Evolutionary conservation across 1,139 yeast species (phyloP), one percentile per base, ranked within the genome.

Genomic region (Geotrichum aggregatum): DNA sequence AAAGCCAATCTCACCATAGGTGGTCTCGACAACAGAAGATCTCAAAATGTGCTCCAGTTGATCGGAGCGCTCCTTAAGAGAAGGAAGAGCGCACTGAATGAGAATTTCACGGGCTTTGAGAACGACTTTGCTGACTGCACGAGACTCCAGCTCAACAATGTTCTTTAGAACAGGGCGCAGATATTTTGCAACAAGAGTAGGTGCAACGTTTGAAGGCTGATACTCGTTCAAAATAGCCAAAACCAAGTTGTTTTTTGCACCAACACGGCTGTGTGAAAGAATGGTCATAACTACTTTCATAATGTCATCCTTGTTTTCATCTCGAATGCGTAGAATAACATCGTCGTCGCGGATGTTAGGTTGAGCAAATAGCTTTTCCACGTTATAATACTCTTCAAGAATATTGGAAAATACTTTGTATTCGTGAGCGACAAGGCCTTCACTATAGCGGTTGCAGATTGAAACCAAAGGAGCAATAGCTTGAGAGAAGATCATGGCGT

Each of bases 11-110:
- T 88, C 95, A 62, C 98, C 98, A 65, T 91, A 92, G 41, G 60
- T 57, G 36, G 95, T 80, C 64, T 87, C 89, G 62, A 91, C 87
- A 47, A 92, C 98, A 41, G 97, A 83, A 18, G 95, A 83, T 70
- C 91, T 83, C 71, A 92, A 79, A 63, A 92, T 92, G 69, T 91
- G 98, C 73, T 92, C 98, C 67, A 92, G 80, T 75, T 94, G 98
- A 67, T 91, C 97, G 24, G 96, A 85, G 74, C 98, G 84, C 74
- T 92, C 98, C 70, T 87, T 84, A 59, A 89, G 84, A 4, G 98
- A 89, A 44, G 99, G 98, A 71, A 92, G 77, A 41, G 98, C 88
- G 68, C 97, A 91, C 76, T 91, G 96, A 63, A 92, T 92, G 64
- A 92, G 80, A 58, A 92, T 86, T 73, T 94, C 99, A 69, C 98